Conservation (phyloP, 805 yeast species). For the Maudiozyma pseudohumilis region DNA sequence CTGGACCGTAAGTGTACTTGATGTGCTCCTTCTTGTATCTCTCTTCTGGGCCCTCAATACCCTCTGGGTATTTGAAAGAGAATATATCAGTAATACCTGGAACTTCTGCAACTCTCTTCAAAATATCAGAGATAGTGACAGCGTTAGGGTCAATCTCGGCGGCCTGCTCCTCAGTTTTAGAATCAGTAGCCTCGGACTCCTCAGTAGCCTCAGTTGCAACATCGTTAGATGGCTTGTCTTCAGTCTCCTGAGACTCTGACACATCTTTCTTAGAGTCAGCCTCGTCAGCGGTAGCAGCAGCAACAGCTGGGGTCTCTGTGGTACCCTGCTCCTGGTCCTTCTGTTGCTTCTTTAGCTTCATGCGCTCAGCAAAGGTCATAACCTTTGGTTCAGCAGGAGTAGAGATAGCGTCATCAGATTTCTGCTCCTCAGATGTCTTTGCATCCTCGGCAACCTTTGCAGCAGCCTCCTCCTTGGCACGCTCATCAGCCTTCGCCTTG, state of each 20-base stretch:
- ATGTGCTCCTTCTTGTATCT: conserved; percentile 28
- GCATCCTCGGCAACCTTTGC: background rate
- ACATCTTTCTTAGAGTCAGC: conserved; percentile 6
- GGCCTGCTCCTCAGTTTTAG: background rate
- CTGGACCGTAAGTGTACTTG: conserved; percentile 62
- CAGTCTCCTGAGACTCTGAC: conserved; percentile 13
- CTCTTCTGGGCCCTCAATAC: conserved; percentile 39
- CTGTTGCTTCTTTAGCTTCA: conserved; percentile 16
- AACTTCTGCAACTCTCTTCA: conserved; percentile 39
- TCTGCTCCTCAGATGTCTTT: background rate
- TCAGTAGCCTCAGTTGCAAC: background rate
- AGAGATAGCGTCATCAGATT: background rate
- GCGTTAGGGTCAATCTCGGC: background rate
- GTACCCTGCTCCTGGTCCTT: conserved; percentile 10
- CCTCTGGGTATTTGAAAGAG: conserved; percentile 45
- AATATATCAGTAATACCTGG: conserved; percentile 47
- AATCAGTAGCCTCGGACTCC: background rate
- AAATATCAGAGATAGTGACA: conserved; percentile 43
- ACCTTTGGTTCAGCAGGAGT: conserved; percentile 3
- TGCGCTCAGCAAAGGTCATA: conserved; percentile 20
- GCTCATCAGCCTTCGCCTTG: conserved; percentile 5
- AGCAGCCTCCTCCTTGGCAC: background rate
- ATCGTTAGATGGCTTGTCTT: conserved; percentile 9
- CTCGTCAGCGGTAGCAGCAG: conserved; percentile 3
- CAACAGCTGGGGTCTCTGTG: too few species aligned